Base-by-base conservation (phyloP, 371 early-diverging fungal species). In the Capillidium rhysosporum region DNA sequence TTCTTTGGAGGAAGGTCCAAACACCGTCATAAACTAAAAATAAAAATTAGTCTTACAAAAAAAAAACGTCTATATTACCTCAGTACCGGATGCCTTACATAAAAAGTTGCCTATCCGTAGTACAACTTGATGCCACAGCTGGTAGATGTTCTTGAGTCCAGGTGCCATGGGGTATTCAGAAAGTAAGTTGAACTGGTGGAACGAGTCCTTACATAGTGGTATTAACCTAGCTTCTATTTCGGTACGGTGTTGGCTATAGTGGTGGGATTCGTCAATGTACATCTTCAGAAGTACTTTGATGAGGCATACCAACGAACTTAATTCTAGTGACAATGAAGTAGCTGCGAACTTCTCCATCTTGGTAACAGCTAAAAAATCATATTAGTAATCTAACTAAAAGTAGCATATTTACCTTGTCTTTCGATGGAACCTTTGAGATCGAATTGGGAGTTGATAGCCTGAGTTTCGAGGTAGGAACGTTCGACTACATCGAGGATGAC, bases 401-500 rank as follows among this genome's bases (percentile, higher is more conserved):
- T 43, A 8, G 43, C 43, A 18, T 18, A 18, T 5, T 51, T 51
- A 51, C 51, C 51, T 40, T 52, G 40, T 20, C 52, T 14, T n/a
- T 52, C 20, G 2, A 52, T 40, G 16, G 41, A 16, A 28, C 41
- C 52, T 24, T 40, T 52, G 24, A 52, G 41, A 40, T 52, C 52
- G 23, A 75, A 76, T 57, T 89, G 77, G 24, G 62, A 68, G 63
- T 95, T 92, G 57, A 92, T 91, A 12, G 70, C 64, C 44, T 72
- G 70, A 1, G 95, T 91, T 68, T 90, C 86, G 21, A 73, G 69
- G 63, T 86, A 88, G 14, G 87, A 85, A 55, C 72, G 63, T 31
- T 86, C 84, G 25, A 95, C 69, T 46, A 87, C 82, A 57, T 78
- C 82, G 58, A 88, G 65, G n/a, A 89, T 57, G 4, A 62, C 55